These are phyloP conservation scores for Claviceps africana DNA, from an alignment of 2,329 filamentous ascomycete genomes.

Conservation along the genomic window DNA sequence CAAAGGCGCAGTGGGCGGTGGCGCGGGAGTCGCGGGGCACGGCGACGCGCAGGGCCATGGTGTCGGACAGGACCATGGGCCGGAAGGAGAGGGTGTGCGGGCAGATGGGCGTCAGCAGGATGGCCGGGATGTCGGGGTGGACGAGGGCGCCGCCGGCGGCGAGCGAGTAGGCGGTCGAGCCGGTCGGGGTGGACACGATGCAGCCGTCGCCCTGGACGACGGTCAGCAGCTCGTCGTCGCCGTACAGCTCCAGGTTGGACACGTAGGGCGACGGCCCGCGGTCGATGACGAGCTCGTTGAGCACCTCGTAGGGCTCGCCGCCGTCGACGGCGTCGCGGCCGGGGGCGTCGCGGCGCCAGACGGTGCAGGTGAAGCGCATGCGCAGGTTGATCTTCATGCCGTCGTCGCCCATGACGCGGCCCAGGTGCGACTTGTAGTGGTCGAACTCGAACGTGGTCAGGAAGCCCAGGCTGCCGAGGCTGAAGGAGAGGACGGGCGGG, in stretches of 20 bases:
- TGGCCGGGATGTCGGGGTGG: slow-evolving; percentile 91
- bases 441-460: slow-evolving; percentile 80
- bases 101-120: slow-evolving; percentile 92
- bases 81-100: slow-evolving; percentile 94
- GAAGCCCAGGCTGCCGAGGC: slow-evolving; percentile 74
- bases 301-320: slow-evolving; percentile 90
- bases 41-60: slow-evolving; percentile 77
- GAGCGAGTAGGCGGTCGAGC: slow-evolving; percentile 87
- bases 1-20: slow-evolving; percentile 92
- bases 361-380: slow-evolving; percentile 98
- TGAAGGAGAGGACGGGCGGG: slow-evolving; percentile 73
- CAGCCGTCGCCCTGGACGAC: slow-evolving; percentile 94
- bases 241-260: slow-evolving; percentile 90
- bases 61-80: slow-evolving; percentile 94
- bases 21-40: slow-evolving; percentile 76
- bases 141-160: slow-evolving; percentile 92
- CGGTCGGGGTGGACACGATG: slow-evolving; percentile 94
- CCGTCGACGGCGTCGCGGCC: slow-evolving; percentile 57
- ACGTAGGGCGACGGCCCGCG: slow-evolving; percentile 93
- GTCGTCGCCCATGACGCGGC: slow-evolving; percentile 79
- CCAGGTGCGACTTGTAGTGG: slow-evolving; percentile 73
- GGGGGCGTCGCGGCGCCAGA: slow-evolving; percentile 56
- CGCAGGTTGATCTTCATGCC: slow-evolving; percentile 96
- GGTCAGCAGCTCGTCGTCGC: slow-evolving; percentile 86
- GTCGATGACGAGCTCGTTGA: slow-evolving; percentile 97